A percentile compares a stretch with the other conserved stretches of the same genome.
Conservation (phyloP, 1,139 yeast species). For the Pichia sp. region DNA sequence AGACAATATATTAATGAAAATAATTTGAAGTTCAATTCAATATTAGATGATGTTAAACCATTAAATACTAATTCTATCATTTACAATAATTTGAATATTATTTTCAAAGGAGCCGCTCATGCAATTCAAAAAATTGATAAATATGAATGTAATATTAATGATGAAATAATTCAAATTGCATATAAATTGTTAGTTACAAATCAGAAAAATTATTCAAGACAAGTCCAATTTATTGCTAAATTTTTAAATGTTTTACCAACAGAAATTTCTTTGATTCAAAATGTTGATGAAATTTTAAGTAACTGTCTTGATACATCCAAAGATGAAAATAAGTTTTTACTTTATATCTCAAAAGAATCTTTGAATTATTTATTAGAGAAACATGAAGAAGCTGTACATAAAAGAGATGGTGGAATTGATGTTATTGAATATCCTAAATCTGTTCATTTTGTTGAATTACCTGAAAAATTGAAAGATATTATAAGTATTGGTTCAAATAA, state of each 20-base stretch:
- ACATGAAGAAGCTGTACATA: neutral
- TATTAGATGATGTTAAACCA: conserved; percentile 14
- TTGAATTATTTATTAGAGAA: neutral
- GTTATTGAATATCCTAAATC: conserved; percentile 19
- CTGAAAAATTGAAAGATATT: conserved; percentile 22
- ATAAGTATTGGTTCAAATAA: conserved; percentile 5
- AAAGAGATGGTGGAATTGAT: conserved; percentile 6
- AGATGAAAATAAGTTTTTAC: neutral
- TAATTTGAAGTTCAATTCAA: conserved; percentile 19
- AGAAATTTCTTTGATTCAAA: conserved; percentile 5
- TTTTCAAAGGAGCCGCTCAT: neutral
- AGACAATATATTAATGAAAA: conserved; percentile 12
- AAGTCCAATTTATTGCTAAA: conserved; percentile 14
- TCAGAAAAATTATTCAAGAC: conserved; percentile 16
- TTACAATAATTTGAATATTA: neutral
- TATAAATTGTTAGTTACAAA: conserved; percentile 17
- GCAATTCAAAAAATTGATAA: conserved; percentile 3
- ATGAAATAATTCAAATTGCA: conserved; percentile 7
- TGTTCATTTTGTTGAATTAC: conserved; percentile 20
- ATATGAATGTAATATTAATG: conserved; percentile 6
- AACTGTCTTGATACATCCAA: neutral
- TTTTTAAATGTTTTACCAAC: conserved; percentile 16
- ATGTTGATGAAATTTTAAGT: conserved; percentile 7
- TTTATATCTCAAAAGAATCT: neutral
- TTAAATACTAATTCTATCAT: neutral